A percentile compares a stretch with the other conserved stretches of the same genome.
These are phyloP conservation scores for Hirschioporus abietinus DNA, from an alignment of 768 basidiomycete species.

Conservation along the genomic window DNA sequence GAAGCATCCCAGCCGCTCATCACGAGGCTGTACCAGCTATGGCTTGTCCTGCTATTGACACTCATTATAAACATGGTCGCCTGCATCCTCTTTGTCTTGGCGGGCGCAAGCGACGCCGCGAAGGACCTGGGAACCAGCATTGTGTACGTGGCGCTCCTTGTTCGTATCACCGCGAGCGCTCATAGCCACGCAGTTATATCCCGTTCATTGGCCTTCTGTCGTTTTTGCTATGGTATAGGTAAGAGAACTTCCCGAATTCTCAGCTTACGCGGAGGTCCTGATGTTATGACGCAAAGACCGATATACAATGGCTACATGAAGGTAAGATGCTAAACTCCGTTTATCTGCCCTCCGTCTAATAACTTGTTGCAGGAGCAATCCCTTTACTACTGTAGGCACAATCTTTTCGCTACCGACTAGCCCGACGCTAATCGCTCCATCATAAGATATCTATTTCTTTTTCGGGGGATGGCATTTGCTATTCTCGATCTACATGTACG, in stretches of 20 bases:
- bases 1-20: slow-evolving; percentile 74
- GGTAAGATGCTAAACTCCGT: slow-evolving; percentile 38
- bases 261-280: slow-evolving; percentile 8
- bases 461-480: slow-evolving; percentile 94
- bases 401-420: slow-evolving; percentile 14
- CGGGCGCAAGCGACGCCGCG: slow-evolving; percentile 70
- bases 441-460: slow-evolving; percentile 89
- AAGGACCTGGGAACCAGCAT: slow-evolving; percentile 80
- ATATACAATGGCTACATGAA: slow-evolving; percentile 98
- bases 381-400: slow-evolving; percentile 78
- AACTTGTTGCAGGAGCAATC: slow-evolving; percentile 71
- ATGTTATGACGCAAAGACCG: slow-evolving; percentile 45
- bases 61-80: slow-evolving; percentile 87
- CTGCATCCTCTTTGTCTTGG: slow-evolving; percentile 78
- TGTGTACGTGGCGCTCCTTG: slow-evolving; percentile 45
- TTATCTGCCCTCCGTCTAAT: slow-evolving; percentile 19
- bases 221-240: slow-evolving; percentile 96
- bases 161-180: slow-evolving; percentile 3
- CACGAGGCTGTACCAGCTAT: slow-evolving; percentile 84
- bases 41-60: slow-evolving; percentile 83
- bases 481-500: slow-evolving; percentile 89
- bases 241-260: slow-evolving; percentile 23
- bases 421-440: slow-evolving; percentile 7
- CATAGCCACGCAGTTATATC: slow-evolving; percentile 50
- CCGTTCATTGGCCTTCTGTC: slow-evolving; percentile 72